phyloP scores from a whole-genome alignment of 1,284 basidiomycete genomes.

The Neolentinus lepideus region DNA sequence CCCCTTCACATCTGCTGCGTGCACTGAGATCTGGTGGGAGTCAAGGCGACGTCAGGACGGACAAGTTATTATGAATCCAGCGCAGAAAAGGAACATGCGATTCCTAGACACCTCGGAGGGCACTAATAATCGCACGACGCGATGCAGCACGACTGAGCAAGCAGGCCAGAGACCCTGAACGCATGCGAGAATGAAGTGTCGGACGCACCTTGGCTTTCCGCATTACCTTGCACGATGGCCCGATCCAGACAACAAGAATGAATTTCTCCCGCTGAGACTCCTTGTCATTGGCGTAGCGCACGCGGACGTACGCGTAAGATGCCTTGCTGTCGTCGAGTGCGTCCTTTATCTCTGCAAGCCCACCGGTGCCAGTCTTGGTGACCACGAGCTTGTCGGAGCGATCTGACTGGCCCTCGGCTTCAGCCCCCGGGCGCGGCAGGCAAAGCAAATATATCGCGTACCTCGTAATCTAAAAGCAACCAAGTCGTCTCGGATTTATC shows the following conservation, averaged over 20 bases:
- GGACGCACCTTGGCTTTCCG: constrained; percentile 76
- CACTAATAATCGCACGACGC: no score
- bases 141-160: constrained; percentile 1
- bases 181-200: constrained; percentile 6
- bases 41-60: constrained; percentile 1
- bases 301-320: constrained; percentile 77
- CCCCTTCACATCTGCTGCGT: constrained; percentile 78
- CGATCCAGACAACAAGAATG: constrained; percentile 87
- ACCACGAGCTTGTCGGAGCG: constrained; percentile 78
- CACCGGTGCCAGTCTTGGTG: constrained; percentile 72
- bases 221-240: constrained; percentile 81
- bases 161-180: constrained; percentile 10
- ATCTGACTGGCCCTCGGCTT: constrained; percentile 44
- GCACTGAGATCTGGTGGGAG: constrained; percentile 71
- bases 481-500: constrained; percentile 83
- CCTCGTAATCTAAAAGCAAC: constrained; percentile 84
- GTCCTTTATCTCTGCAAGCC: constrained; percentile 72
- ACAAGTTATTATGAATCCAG: background rate
- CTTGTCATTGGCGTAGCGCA: constrained; percentile 83
- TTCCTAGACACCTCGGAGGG: background rate
- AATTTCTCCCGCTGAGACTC: constrained; percentile 87
- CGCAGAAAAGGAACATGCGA: background rate
- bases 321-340: constrained; percentile 68
- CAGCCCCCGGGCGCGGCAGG: background rate
- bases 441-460: constrained; percentile 22